phyloP scores from a whole-genome alignment of 1,284 basidiomycete species.

The Naganishia cerealis region DNA sequence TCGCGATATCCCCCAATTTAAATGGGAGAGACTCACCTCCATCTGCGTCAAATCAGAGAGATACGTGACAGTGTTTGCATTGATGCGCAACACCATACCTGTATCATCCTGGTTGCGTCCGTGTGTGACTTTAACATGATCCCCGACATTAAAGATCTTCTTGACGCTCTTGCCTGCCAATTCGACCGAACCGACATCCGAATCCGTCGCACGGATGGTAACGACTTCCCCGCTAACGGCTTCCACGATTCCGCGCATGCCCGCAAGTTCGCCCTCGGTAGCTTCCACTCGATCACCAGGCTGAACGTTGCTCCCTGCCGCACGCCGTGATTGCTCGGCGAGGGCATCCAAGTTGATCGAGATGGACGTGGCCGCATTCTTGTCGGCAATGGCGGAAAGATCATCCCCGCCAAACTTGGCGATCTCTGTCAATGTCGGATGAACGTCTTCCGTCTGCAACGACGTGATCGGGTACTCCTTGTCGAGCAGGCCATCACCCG shows the following conservation, averaged over 20 bases:
- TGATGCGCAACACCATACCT: slow-evolving; percentile 89
- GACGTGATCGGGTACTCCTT: slow-evolving; percentile 87
- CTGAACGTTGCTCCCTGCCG: slow-evolving; percentile 66
- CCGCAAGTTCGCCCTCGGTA: slow-evolving; percentile 92
- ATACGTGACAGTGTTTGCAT: slow-evolving; percentile 90
- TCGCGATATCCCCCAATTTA: not conserved
- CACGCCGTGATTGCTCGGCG: slow-evolving; percentile 81
- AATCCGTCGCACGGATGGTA: slow-evolving; percentile 61
- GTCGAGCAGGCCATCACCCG: slow-evolving; percentile 84
- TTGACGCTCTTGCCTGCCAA: slow-evolving; percentile 84
- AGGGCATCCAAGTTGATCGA: slow-evolving; percentile 76
- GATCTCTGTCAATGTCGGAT: slow-evolving; percentile 94
- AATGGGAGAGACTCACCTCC: slow-evolving; percentile 62
- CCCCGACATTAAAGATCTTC: slow-evolving; percentile 93
- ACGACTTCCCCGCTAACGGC: slow-evolving; percentile 85
- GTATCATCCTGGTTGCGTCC: slow-evolving; percentile 94
- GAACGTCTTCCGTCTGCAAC: slow-evolving; percentile 82
- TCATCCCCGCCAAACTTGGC: slow-evolving; percentile 72
- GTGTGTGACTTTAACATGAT: slow-evolving; percentile 97
- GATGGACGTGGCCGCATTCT: slow-evolving; percentile 37
- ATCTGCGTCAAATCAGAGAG: slow-evolving; percentile 95
- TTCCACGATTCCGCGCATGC: slow-evolving; percentile 87
- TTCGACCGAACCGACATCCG: slow-evolving; percentile 63
- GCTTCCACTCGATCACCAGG: slow-evolving; percentile 97
- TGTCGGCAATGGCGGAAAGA: slow-evolving; percentile 51